Evolutionary conservation across 176 grass and related monocot species (phyloP).

Genomic region (Tuctoria greenei): DNA sequence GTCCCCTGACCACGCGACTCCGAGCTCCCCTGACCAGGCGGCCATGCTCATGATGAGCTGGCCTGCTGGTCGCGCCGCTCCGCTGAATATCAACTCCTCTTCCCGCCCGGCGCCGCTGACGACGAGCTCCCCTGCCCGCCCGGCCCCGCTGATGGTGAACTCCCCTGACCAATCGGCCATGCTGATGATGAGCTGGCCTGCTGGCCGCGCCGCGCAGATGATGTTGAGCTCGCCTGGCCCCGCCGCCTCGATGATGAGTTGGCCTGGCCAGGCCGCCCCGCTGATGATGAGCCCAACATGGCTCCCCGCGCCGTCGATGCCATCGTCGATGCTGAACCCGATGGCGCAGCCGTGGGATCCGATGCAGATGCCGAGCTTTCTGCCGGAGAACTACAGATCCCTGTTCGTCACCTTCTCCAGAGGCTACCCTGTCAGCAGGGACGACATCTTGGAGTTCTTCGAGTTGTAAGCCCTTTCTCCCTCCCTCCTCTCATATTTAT

Average conservation of each 20-base stretch:
- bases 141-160: background rate
- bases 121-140: background rate
- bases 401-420: slow-evolving; percentile 76
- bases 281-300: background rate
- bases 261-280: background rate
- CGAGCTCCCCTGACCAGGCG: background rate
- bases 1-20: background rate
- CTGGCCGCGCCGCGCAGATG: background rate
- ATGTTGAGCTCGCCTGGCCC: background rate
- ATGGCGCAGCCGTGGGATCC: slow-evolving; percentile 53
- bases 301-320: background rate
- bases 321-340: slow-evolving; percentile 41
- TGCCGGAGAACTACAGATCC: slow-evolving; percentile 53
- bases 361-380: background rate
- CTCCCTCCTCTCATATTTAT: background rate
- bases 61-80: too few species aligned
- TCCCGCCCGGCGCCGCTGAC: background rate
- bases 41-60: too few species aligned
- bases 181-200: too few species aligned
- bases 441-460: slow-evolving; percentile 60
- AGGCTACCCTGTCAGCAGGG: slow-evolving; percentile 57
- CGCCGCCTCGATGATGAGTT: background rate
- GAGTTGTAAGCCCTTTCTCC: slow-evolving; percentile 39
- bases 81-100: background rate
- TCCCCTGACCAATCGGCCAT: background rate